Base-by-base conservation (phyloP, 352 stramenopile genomes). In the Pythium volutum region DNA sequence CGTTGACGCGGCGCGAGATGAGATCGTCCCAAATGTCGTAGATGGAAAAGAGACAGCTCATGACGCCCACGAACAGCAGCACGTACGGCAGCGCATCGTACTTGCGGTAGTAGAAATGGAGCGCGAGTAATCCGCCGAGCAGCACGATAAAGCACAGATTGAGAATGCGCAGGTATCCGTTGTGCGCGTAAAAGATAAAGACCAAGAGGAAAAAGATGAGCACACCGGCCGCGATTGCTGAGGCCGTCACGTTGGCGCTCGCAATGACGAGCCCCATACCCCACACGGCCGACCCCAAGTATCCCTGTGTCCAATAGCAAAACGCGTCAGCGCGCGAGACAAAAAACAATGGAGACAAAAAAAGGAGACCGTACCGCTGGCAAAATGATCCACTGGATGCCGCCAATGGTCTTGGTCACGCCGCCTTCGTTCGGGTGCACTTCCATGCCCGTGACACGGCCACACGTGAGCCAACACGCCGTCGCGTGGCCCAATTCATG, bases 21-120 rank as follows among this genome's bases (percentile, higher is more conserved):
- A 96, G 81, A 62, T 96, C 88, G 70, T 96, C 88, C 76, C 83
- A 95, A 50, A 95, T 95, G 67, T 96, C 88, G 66, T 96, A 96
- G 59, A 96, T 86, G 25, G 86, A 93, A 67, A 95, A 96, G 56
- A 94, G 79, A 55, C 88, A 93, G 77, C 84, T 95, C 88, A 96
- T 96, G 75, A 94, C 86, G 39, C 88, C 88, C 18, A 96, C 59
- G 53, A 96, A 93, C 53, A 96, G 84, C 55, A 85, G 89, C 64
- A 94, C 72, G 70, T 93, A 96, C 59, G 85, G 83, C 45, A 95
- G 68, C 10, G 79, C 75, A 41, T 93, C 64, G 64, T 84, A 79
- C 4, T 74, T 64, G n/a, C n/a, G 1, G 83, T 91, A 11, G 48
- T 66, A 67, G 51, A 92, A 69, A 50, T 91, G 86, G 49, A 93